Evolutionary conservation across 2,329 filamentous ascomycete species (phyloP), one percentile per base, ranked within the genome.

Genomic region (Sclerotinia borealis): DNA sequence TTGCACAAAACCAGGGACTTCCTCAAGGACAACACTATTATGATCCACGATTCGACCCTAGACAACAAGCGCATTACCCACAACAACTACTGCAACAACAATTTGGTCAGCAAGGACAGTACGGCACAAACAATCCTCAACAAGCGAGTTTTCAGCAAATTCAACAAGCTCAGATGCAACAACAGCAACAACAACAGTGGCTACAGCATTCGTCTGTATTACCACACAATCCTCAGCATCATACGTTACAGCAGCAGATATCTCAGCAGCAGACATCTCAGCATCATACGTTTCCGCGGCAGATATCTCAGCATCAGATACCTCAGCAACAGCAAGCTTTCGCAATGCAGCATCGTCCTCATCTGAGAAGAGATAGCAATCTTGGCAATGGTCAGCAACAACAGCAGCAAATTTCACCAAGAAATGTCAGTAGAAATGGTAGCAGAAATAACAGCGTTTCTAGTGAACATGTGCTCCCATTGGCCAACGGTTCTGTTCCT

Each of bases 61-160:
- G 49, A 39, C 68, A 66, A 59, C 63, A 68, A 25, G 39, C 55
- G 9, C 63, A 63, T 27, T 48, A 65, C 39, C 67, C 65, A 58
- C 36, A 41, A 13, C 63, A 66, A 29, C 65, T 64, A 31, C 64
- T 63, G 45, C 65, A 68, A 15, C 22, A 67, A 22, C 43, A 45
- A 13, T 15, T 22, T 17, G n/a, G 29, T 34, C 27, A 25, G 22
- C 54, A 31, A 25, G 54, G 27, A 29, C 59, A 47, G 39, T 43
- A 55, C 17, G 17, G 31, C 17, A 19, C 50, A 29, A 29, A 47
- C 9, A 37, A 19, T 47, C 17, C 50, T 39, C 50, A 56, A 29
- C 61, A 64, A 62, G 29, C 52, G 64, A 41, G 47, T 61, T 15
- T 50, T 47, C 50, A 61, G n/a, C 59, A 55, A 15, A 15, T 27